Evolutionary conservation across 2,329 filamentous ascomycete species (phyloP), one percentile per base, ranked within the genome.

Genomic region (Pyrenochaeta sp.): DNA sequence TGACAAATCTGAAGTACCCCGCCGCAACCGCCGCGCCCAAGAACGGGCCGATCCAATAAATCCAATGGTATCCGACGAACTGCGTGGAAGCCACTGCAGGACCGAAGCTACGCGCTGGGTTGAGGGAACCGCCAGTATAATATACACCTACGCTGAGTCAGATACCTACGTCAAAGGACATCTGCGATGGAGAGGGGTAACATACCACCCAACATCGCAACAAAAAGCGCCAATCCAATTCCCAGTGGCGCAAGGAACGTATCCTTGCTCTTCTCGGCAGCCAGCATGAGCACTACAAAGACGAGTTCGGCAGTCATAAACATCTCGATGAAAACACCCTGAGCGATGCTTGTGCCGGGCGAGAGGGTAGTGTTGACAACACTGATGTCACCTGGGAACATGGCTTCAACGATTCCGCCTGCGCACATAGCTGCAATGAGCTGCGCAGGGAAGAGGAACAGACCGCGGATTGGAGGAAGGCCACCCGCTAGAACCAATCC

Each of bases 1-100:
- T 78, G 50, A 84, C 74, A 50, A 83, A 72, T 40, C 68, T 67
- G 34, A 80, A 85, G 65, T 83, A 83, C 3, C 74, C 80, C 3
- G 79, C 77, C 0, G 83, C 82, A 3, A 84, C 65, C 1, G 80
- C 66, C 4, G 59, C 65, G 12, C 80, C 79, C 4, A 81, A 70
- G 8, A 67, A 56, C 0, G 80, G 79, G 1, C 80, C 80, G 15
- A 81, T 50, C 79, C 80, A 82, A 66, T 82, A 82, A 46, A 82
- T 79, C 78, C 62, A 64, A 25, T 66, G 62, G 25, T 67, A 67
- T 1, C 24, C 45, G 12, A 54, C 40, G 56, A 80, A 82, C 6
- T 59, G 68, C 9, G 72, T 73, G 30, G 58, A 64, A 28, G 75
- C 68, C 19, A 79, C 78, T 36, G 80, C 77, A 10, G 78, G 79